phyloP scores from a whole-genome alignment of 345 rosid species.

The Eucalyptus marginata region DNA sequence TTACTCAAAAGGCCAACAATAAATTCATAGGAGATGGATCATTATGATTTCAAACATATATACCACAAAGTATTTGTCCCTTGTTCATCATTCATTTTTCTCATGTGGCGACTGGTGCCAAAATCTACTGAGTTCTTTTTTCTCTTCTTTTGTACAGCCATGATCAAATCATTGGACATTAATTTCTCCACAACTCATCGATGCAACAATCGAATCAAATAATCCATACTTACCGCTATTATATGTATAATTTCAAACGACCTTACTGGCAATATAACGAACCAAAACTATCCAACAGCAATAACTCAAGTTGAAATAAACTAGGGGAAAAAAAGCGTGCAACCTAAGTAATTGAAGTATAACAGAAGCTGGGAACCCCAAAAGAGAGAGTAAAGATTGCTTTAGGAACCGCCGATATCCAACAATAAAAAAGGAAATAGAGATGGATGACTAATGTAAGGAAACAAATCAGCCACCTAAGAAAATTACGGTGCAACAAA shows the following conservation, averaged over 20 bases:
- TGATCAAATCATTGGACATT: background rate
- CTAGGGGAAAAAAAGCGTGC: no score
- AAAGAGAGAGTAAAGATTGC: background rate
- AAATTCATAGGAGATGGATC: no score
- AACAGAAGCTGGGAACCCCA: background rate
- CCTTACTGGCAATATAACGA: background rate
- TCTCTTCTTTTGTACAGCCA: background rate
- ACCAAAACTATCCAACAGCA: background rate
- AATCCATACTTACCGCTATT: no score
- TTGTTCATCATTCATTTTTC: no score
- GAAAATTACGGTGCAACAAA: background rate
- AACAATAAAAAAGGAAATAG: background rate
- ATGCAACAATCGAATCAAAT: no score
- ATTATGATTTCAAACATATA: no score
- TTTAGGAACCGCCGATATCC: background rate
- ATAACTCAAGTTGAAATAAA: no score
- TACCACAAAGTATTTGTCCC: no score
- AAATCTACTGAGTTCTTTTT: no score
- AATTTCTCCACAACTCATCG: background rate
- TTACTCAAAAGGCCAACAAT: no score
- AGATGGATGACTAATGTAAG: background rate
- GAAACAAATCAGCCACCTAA: background rate
- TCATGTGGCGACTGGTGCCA: no score
- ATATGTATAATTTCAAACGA: background rate
- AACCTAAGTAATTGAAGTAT: background rate